Base-by-base conservation (phyloP, 768 basidiomycete species). In the Tulasnella sp. region DNA sequence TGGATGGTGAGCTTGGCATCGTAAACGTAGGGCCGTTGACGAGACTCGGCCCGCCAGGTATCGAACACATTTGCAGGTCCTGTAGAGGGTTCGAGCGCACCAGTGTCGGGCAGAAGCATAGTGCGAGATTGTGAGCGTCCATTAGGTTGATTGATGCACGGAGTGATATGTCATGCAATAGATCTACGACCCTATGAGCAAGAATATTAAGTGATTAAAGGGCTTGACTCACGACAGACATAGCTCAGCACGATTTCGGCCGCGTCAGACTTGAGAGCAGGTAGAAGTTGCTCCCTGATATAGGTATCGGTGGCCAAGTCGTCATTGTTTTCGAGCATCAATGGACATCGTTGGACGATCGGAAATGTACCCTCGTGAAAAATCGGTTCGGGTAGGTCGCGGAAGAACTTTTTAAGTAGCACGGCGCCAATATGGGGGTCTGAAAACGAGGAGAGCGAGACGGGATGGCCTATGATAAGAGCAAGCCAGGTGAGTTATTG, bases 361-460 rank as follows among this genome's bases (percentile, higher is more conserved):
- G 80, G 75, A 68, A 90, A 92, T 12, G 83, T 68, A 4, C 66
- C 68, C 69, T 88, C 87, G 0, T 84, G 79, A 63, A 92, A 87
- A n/a, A 87, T 71, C 2, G 90, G 85, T 52, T 80, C 76, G 1
- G 87, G 87, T 1, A 92, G 73, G 68, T 90, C 87, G 38, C 87
- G 79, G 24, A 92, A 71, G 67, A 85, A 91, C 67, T 88, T 90
- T 73, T 92, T 92, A 56, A 92, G 71, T 34, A 92, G 74, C 1
- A 92, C 90, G 8, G 90, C 87, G 2, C 87, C 86, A 1, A 92
- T 76, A 69, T 87, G 78, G 4, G 87, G 83, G 65, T 91, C 88
- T 0, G 75, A 77, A 65, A 87, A 91, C 1, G 76, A 82, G n/a
- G 80, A 73, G 44, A 92, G 71, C 1, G 85, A 87, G 9, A 92